Base-by-base conservation (phyloP, 768 basidiomycete genomes). In the Amylocystis lapponica region DNA sequence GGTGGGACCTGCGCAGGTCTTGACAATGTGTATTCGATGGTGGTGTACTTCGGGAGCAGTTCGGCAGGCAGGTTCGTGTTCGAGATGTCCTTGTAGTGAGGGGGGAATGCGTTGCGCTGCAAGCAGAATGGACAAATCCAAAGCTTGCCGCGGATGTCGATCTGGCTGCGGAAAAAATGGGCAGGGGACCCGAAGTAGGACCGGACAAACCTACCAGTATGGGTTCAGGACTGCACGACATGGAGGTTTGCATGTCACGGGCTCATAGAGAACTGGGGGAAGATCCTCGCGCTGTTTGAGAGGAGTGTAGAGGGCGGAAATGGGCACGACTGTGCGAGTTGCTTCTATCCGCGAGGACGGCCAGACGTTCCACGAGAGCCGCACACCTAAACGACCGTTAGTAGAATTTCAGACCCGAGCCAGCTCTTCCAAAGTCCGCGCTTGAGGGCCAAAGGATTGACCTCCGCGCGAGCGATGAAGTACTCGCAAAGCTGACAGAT, bases 51-150 rank as follows among this genome's bases (percentile, higher is more conserved):
- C 59, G 95, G 93, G 29, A 98, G 67, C 23, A 99, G 77, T 63
- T 99, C 96, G 12, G 93, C 86, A 38, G 96, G 96, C 16, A 98
- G 78, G 66, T 98, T 98, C 52, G 88, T 94, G 66, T 86, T 86
- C 36, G 93, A 92, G 52, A 99, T 95, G 61, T 98, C 95, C 68
- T 96, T 95, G 76, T 99, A 99, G 64, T 99, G 95, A 0, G 90
- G 88, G 4, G 96, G 96, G 70, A 99, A 97, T 2, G 94, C 81
- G 63, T 98, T 99, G 47, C 96, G 85, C 27, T 88, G 84, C 40
- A 99, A 74, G 68, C 96, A 99, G 72, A 99, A 98, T 4, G 96
- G 96, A 59, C 96, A 99, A 53, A 98, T 99, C 96, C 96, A 99
- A 41, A 99, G 79, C 66, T 98, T 98, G 55, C 88, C 95, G 57